Evolutionary conservation across 208 protist genomes (phyloP), one percentile per base, ranked within the genome.

Genomic region (Leishmania turanica): DNA sequence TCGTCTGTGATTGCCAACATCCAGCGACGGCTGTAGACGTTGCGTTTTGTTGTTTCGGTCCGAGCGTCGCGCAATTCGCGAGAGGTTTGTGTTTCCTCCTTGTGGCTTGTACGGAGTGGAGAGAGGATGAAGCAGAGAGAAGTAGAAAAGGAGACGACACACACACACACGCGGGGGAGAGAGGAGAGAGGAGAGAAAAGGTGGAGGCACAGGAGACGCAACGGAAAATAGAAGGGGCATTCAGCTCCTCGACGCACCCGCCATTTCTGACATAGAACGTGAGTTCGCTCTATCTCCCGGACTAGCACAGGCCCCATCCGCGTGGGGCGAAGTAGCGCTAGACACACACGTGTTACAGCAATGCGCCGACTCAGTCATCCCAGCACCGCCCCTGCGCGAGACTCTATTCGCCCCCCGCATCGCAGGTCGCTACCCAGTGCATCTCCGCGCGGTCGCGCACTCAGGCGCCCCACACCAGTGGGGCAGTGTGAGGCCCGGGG

Each of bases 131-230:
- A 9, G n/a, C 24, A 31, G 83, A 72, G 78, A 21, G 68, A 49
- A 40, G 68, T 17, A 51, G 73, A 82, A 64, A 81, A 85, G 70
- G 73, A 27, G 69, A 51, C 53, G n/a, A 70, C 68, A 70, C 65
- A 49, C 65, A 70, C 13, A 19, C 15, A 1, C 15, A 19, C 24
- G 8, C 56, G 53, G 17, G 53, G 4, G 17, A 62, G 1, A 62
- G 24, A 31, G 4, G 24, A 11, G 7, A 17, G 4, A 19, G 13
- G 31, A 37, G 4, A 37, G 11, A 66, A n/a, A 37, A n/a, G 9
- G 8, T 66, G 3, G 0, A 37, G 4, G n/a, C 60, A 40, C 11
- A 66, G 60, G 7, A 62, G 24, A n/a, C 5, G 56, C 24, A 62
- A 66, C 60, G 11, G n/a, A 37, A 21, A 66, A 21, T 4, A 66